A percentile compares a stretch with the other conserved stretches of the same genome.
phyloP scores from a whole-genome alignment of 2,329 filamentous ascomycete species.

The Fusarium pilosicola region DNA sequence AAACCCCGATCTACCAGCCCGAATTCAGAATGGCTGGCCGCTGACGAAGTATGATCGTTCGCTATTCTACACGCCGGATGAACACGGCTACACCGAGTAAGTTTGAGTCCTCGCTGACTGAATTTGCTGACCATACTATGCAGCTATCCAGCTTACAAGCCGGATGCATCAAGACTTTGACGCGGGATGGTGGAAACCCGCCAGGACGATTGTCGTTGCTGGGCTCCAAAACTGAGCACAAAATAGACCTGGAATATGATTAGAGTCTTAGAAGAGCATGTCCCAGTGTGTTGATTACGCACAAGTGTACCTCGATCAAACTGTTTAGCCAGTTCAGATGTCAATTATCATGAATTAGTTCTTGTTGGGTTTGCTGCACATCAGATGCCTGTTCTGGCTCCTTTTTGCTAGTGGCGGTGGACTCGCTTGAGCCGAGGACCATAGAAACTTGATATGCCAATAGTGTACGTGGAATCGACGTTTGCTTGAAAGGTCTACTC shows the following conservation, averaged over 20 bases:
- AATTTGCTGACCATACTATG: not conserved
- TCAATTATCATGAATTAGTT: not conserved
- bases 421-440: not conserved
- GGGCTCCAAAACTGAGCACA: not conserved
- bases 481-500: not conserved
- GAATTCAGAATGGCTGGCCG: conserved; percentile 40
- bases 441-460: not conserved
- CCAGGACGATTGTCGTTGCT: not conserved
- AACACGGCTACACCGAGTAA: conserved; percentile 39
- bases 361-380: not conserved
- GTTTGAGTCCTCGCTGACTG: not conserved
- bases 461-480: not conserved
- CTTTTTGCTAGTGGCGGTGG: not conserved
- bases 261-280: not conserved
- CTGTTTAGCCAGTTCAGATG: not conserved
- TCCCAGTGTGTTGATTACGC: not conserved
- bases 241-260: not conserved
- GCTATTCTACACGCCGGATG: conserved; percentile 32
- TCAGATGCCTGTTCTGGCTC: not conserved
- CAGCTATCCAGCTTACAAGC: conserved; percentile 32
- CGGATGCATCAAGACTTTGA: conserved; percentile 22
- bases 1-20: conserved; percentile 40
- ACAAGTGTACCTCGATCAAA: not conserved
- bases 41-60: conserved; percentile 36
- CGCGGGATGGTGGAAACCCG: not conserved